Evolutionary conservation across 2,329 filamentous ascomycete genomes (phyloP), one percentile per base, ranked within the genome.

Genomic region (Alternaria consortialis): DNA sequence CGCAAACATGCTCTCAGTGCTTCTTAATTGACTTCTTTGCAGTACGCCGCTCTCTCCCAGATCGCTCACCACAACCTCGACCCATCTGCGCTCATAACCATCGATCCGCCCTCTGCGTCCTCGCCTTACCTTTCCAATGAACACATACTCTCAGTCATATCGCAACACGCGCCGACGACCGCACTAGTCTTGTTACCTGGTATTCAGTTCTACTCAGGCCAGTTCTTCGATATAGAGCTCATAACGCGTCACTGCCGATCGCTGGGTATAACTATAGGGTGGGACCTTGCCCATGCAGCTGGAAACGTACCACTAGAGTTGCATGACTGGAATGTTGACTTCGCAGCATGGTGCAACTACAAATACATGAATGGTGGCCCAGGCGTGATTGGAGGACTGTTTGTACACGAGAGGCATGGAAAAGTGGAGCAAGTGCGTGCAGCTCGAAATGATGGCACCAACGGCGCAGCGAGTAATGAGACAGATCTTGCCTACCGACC

Each of bases 341-440:
- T 97, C 72, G 93, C 94, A 15, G 91, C 87, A 55, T 97, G 93
- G 93, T 97, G 93, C 79, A 94, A 90, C 17, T 97, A 97, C 84
- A 97, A 97, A 81, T 97, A 97, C 81, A 86, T 97, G 76, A 97
- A 97, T 75, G 88, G 89, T 27, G 93, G 93, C 0, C 92, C 93
- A 0, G 93, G 93, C 4, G 85, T 89, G 15, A 96, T 96, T 65
- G 92, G 87, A 1, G 93, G 90, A 0, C 82, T 90, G 1, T 97
- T 93, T 67, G 90, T 97, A 8, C 92, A 97, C 77, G 87, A 92
- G 74, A 84, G 82, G 39, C 90, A 96, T 74, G 88, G 90, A 40
- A 77, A 77, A 25, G 88, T 91, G n/a, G 68, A 73, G 52, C 23
- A 62, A 40, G 56, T 54, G 3, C 17, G 63, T 29, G 15, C 57